Conservation (phyloP, 2,329 filamentous ascomycete species). For the Trichoderma gracile region DNA sequence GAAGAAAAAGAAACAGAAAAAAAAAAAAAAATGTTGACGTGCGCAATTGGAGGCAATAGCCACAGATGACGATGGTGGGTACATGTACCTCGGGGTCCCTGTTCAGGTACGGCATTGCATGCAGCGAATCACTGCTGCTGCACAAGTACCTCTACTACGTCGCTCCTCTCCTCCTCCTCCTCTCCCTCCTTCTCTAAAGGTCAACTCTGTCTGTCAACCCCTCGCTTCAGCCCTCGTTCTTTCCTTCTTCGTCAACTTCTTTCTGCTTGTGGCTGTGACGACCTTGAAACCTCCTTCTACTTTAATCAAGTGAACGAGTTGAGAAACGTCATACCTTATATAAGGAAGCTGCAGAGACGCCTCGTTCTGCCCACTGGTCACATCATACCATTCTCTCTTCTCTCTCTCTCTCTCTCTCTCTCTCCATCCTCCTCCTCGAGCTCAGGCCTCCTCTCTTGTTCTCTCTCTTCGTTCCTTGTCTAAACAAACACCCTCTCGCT, state of each 20-base stretch:
- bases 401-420: background rate
- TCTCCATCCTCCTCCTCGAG: background rate
- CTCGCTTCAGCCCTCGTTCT: conserved; percentile 3
- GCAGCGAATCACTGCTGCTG: too few species aligned
- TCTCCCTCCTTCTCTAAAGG: too few species aligned
- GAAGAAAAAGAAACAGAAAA: background rate
- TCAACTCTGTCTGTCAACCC: background rate
- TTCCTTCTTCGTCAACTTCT: background rate
- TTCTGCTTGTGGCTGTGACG: background rate
- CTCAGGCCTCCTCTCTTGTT: background rate
- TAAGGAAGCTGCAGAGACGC: background rate
- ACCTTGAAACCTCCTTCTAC: background rate
- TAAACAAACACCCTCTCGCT: background rate
- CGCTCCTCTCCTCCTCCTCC: too few species aligned
- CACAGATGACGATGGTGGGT: conserved; percentile 18
- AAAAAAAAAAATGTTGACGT: background rate
- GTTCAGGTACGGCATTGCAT: too few species aligned
- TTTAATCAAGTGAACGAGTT: too few species aligned
- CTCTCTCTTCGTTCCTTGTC: background rate
- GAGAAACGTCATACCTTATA: background rate
- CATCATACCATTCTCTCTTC: background rate
- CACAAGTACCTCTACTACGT: too few species aligned
- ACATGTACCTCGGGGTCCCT: background rate
- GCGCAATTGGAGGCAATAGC: conserved; percentile 10
- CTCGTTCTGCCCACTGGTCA: background rate